phyloP scores from a whole-genome alignment of 495 filamentous ascomycete species.

The Lasiosphaeris hirsuta region DNA sequence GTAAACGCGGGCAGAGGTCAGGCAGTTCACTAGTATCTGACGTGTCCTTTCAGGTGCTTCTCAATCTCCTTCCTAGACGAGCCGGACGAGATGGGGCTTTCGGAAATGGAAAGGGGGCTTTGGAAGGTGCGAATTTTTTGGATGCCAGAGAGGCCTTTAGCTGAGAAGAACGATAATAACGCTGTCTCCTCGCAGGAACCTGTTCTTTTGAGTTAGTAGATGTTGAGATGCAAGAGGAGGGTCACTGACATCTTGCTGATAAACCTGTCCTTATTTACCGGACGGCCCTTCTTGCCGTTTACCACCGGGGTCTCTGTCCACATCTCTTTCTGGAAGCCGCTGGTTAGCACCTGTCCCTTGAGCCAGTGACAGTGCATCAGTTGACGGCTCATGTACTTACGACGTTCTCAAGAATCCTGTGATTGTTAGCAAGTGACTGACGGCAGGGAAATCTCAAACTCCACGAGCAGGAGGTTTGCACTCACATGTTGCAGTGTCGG shows the following conservation, averaged over 20 bases:
- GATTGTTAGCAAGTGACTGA: conserved; percentile 4
- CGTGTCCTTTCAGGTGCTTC: too few species aligned
- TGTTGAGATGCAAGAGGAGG: not conserved
- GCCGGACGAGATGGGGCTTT: too few species aligned
- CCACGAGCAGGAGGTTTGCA: not conserved
- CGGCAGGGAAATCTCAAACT: not conserved
- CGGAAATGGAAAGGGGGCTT: too few species aligned
- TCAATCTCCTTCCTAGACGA: too few species aligned
- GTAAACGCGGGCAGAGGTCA: too few species aligned
- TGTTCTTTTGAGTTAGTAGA: conserved; percentile 28
- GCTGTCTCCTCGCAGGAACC: conserved; percentile 91
- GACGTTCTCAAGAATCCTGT: conserved; percentile 33
- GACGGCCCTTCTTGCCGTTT: conserved; percentile 77
- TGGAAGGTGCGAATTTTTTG: too few species aligned
- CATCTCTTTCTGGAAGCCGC: conserved; percentile 75
- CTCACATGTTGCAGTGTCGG: conserved; percentile 33
- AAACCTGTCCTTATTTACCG: conserved; percentile 96
- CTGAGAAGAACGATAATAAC: conserved; percentile 91
- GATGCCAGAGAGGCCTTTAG: conserved; percentile 41
- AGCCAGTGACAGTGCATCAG: too few species aligned
- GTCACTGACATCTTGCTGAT: conserved; percentile 90
- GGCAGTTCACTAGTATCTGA: too few species aligned
- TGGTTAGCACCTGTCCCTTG: conserved; percentile 1
- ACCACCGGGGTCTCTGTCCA: conserved; percentile 89
- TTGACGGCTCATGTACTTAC: conserved; percentile 8